phyloP scores from a whole-genome alignment of 305 asterid species.

The Stenogyne calaminthoides region DNA sequence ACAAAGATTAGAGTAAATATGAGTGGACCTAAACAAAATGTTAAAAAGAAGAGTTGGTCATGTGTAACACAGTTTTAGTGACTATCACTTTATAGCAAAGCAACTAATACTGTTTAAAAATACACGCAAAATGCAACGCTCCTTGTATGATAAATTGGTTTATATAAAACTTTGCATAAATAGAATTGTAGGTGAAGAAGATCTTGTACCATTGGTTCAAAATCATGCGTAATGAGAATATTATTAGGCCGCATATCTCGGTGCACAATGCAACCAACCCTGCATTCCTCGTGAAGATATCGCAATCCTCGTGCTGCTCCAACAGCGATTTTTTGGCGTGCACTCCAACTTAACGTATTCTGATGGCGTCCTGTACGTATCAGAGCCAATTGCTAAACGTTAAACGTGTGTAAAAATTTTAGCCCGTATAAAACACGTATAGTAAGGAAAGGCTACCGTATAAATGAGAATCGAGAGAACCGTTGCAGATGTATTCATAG shows the following conservation, averaged over 20 bases:
- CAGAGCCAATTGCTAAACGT: not conserved
- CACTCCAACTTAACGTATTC: slow-evolving; percentile 72
- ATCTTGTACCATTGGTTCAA: slow-evolving; percentile 80
- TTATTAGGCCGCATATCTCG: slow-evolving; percentile 97
- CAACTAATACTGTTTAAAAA: too few species aligned
- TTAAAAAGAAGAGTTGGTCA: too few species aligned
- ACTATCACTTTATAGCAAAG: too few species aligned
- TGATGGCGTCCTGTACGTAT: slow-evolving; percentile 59
- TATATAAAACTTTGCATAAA: too few species aligned
- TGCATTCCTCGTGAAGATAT: slow-evolving; percentile 97
- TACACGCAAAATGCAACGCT: too few species aligned
- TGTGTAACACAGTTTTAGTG: too few species aligned
- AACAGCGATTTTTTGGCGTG: slow-evolving; percentile 89
- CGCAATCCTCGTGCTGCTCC: slow-evolving; percentile 97
- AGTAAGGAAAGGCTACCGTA: slow-evolving; percentile 54
- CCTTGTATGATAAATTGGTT: too few species aligned
- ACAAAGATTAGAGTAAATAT: slow-evolving; percentile 15
- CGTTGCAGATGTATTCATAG: slow-evolving; percentile 93
- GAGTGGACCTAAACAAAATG: too few species aligned
- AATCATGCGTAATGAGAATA: slow-evolving; percentile 95
- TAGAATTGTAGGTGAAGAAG: slow-evolving; percentile 12
- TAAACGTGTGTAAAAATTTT: not conserved
- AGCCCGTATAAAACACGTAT: not conserved
- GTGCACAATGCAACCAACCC: slow-evolving; percentile 99
- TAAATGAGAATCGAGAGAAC: slow-evolving; percentile 94